Conservation (phyloP, 257 asterid species). For the Echites panduratus region DNA sequence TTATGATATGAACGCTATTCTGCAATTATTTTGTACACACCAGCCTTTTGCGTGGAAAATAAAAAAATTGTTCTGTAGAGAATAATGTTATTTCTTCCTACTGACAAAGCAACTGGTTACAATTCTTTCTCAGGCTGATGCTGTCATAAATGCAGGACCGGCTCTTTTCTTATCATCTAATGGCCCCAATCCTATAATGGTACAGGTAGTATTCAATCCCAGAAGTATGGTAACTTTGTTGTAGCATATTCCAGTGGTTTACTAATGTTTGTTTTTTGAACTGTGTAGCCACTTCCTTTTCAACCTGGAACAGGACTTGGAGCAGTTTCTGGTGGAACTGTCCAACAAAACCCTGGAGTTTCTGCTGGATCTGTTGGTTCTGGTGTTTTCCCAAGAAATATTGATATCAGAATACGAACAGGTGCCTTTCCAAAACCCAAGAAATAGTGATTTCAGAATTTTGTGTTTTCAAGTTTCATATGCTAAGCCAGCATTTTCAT, state of each 20-base stretch:
- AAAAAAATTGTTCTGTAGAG: neutral
- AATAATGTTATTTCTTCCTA: neutral
- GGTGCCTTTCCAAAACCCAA: slow-evolving; percentile 33
- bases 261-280: slow-evolving; percentile 17
- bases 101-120: slow-evolving; percentile 7
- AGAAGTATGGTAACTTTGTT: slow-evolving; percentile 8
- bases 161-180: slow-evolving; percentile 75
- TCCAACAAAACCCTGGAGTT: slow-evolving; percentile 50
- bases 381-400: slow-evolving; percentile 73
- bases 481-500: neutral
- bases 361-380: slow-evolving; percentile 55
- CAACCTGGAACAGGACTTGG: slow-evolving; percentile 69
- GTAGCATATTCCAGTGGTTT: slow-evolving; percentile 12
- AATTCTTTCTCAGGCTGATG: slow-evolving; percentile 59
- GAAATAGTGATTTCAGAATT: neutral
- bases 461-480: neutral
- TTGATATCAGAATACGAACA: slow-evolving; percentile 93
- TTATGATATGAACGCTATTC: neutral
- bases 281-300: slow-evolving; percentile 68
- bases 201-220: slow-evolving; percentile 55
- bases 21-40: neutral
- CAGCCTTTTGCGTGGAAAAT: neutral
- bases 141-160: slow-evolving; percentile 94
- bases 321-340: slow-evolving; percentile 54
- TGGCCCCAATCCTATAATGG: slow-evolving; percentile 97